phyloP scores from a whole-genome alignment of 768 basidiomycete species.

The Kockovaella imperatae region DNA sequence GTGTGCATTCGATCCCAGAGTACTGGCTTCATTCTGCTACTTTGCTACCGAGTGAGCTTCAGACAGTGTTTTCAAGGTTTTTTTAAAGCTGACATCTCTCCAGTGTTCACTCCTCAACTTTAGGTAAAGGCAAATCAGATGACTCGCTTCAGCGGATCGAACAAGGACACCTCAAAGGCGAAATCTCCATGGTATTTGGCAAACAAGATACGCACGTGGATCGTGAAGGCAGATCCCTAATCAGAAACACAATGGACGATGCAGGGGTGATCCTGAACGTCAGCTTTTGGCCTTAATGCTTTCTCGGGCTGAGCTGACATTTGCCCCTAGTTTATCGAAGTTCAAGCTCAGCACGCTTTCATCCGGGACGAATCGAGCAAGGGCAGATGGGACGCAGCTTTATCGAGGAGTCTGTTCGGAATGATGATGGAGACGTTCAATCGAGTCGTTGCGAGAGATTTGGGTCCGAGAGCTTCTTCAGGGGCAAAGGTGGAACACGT shows the following conservation, averaged over 20 bases:
- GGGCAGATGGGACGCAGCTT: slow-evolving; percentile 90
- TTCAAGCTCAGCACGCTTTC: slow-evolving; percentile 95
- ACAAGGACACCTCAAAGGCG: slow-evolving; percentile 75
- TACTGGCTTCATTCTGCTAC: slow-evolving; percentile 80
- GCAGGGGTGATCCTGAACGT: slow-evolving; percentile 65
- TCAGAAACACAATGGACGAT: slow-evolving; percentile 74
- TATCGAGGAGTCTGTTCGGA: slow-evolving; percentile 67
- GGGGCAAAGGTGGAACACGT: slow-evolving; percentile 64
- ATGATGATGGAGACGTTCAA: slow-evolving; percentile 94
- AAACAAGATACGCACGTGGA: slow-evolving; percentile 94
- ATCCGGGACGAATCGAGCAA: slow-evolving; percentile 86
- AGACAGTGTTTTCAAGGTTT: background rate
- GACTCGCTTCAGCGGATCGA: slow-evolving; percentile 67
- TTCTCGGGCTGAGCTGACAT: background rate
- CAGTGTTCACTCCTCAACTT: slow-evolving; percentile 67
- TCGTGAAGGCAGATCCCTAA: slow-evolving; percentile 72
- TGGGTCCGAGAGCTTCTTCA: slow-evolving; percentile 58
- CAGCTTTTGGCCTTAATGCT: slow-evolving; percentile 24
- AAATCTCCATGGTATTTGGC: slow-evolving; percentile 92
- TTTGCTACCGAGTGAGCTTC: slow-evolving; percentile 71
- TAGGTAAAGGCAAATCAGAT: slow-evolving; percentile 73
- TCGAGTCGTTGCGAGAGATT: slow-evolving; percentile 72
- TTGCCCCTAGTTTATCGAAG: slow-evolving; percentile 68
- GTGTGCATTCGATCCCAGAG: slow-evolving; percentile 81
- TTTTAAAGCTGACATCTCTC: background rate